Base-by-base conservation (phyloP, 257 asterid genomes). In the Coffea canephora region DNA sequence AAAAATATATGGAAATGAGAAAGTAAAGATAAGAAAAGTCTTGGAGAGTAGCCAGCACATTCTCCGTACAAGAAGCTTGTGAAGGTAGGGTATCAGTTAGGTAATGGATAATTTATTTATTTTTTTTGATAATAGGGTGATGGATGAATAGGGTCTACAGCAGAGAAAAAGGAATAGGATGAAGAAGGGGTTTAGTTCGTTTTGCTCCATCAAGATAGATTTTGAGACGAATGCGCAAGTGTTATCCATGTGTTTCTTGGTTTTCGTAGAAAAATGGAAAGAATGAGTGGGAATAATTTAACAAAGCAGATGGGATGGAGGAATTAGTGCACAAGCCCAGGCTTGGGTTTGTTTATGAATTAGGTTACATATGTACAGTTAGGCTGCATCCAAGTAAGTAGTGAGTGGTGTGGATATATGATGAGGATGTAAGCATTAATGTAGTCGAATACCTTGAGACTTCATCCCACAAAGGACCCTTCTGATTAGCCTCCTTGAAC, bases 381-480 rank as follows among this genome's bases (percentile, higher is more conserved):
- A 70, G 34, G 8, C 41, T 19, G 50, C 74, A 69, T 46, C 64
- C 59, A 39, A 39, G 43, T 39, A 39, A 52, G 21, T 18, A 18
- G 19, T 4, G 34, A 14, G 1, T 21, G 6, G 66, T 59, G 12
- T 49, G 25, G 3, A 19, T 70, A 41, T 31, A 48, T 49, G 48
- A 71, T 23, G 50, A 43, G 31, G 31, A 39, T 39, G 75, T 11
- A 8, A 12, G 14, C 8, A 49, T 8, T 49, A 49, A 13, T 49
- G 14, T 52, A 52, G 18, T 4, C 13, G 39, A 27, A 43, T 85
- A 95, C 99, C 97, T 94, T 64, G 99, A 94, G 81, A 96, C 96
- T 84, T 94, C 97, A 83, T 96, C 97, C 99, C 99, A 96, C 74
- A 96, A 79, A 14, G 97, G 99, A 12, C 98, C 98, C 73, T 96